A percentile compares a stretch with the other conserved stretches of the same genome.
phyloP scores from a whole-genome alignment of 1,139 yeast species.

The Scheffersomyces segobiensis region DNA sequence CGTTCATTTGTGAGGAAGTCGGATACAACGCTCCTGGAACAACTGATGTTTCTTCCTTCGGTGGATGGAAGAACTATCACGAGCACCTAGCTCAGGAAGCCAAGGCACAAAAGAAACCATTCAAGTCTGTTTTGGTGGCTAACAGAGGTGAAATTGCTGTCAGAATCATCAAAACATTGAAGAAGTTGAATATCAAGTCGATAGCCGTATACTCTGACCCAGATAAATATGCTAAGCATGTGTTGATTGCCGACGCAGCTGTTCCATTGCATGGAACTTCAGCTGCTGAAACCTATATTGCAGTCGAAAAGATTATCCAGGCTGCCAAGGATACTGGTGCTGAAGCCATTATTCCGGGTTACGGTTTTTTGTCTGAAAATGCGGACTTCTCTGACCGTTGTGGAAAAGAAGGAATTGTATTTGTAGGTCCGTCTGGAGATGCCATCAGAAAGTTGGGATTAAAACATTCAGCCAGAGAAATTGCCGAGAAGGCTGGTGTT shows the following conservation, averaged over 20 bases:
- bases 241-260: constrained; percentile 75
- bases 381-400: constrained; percentile 94
- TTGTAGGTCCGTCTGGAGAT: constrained; percentile 94
- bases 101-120: constrained; percentile 52
- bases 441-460: constrained; percentile 88
- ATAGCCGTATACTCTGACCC: constrained; percentile 91
- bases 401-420: constrained; percentile 76
- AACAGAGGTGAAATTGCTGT: constrained; percentile 98
- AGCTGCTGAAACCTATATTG: constrained; percentile 88
- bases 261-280: constrained; percentile 76
- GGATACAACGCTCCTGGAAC: constrained; percentile 76
- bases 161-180: constrained; percentile 83
- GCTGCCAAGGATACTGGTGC: constrained; percentile 85
- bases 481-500: constrained; percentile 84
- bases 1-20: constrained; percentile 89
- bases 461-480: constrained; percentile 94
- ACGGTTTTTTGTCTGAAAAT: constrained; percentile 94
- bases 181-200: constrained; percentile 71
- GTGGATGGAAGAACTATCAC: constrained; percentile 84
- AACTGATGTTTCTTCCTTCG: constrained; percentile 74
- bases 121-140: constrained; percentile 84
- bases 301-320: constrained; percentile 75
- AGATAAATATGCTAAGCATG: constrained; percentile 88
- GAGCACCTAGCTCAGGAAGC: constrained; percentile 31
- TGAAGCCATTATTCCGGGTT: constrained; percentile 95